Evolutionary conservation across 176 grass and related monocot genomes (phyloP).

Genomic region (Musa schizocarpa): DNA sequence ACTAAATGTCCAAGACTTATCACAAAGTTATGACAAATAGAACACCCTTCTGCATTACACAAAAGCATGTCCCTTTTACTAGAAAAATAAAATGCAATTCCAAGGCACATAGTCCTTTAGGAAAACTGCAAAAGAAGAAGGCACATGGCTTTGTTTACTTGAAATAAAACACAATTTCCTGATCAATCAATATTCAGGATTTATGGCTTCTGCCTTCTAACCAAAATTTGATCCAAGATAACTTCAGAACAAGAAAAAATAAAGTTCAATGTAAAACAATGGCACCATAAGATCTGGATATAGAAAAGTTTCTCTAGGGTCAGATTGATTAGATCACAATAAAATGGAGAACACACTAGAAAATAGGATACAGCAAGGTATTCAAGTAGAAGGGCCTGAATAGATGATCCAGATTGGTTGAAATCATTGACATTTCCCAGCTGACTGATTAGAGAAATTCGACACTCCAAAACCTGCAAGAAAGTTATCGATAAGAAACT

Average conservation of each 20-base stretch:
- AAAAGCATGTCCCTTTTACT: not conserved
- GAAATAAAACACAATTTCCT: not conserved
- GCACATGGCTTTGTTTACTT: not conserved
- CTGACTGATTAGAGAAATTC: constrained; percentile 47
- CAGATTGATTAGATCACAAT: not conserved
- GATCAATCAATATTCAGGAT: not conserved
- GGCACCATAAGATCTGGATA: not conserved
- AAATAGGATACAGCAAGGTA: constrained; percentile 56
- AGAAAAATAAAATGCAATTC: not conserved
- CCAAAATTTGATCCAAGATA: not conserved
- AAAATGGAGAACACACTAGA: not conserved
- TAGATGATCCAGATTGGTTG: constrained; percentile 21
- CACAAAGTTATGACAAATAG: not conserved
- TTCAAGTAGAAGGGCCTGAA: constrained; percentile 42
- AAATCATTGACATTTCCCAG: constrained; percentile 32
- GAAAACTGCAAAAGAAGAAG: not conserved
- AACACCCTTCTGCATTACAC: not conserved
- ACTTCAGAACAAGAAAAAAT: not conserved
- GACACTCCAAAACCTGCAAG: constrained; percentile 58
- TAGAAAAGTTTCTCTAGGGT: not conserved
- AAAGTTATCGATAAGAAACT: not conserved
- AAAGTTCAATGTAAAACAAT: not conserved
- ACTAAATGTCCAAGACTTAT: not conserved
- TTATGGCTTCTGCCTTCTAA: not conserved
- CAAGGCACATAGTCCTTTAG: not conserved